Evolutionary conservation across 2,329 filamentous ascomycete species (phyloP).

Genomic region (Colletotrichum paranaense): DNA sequence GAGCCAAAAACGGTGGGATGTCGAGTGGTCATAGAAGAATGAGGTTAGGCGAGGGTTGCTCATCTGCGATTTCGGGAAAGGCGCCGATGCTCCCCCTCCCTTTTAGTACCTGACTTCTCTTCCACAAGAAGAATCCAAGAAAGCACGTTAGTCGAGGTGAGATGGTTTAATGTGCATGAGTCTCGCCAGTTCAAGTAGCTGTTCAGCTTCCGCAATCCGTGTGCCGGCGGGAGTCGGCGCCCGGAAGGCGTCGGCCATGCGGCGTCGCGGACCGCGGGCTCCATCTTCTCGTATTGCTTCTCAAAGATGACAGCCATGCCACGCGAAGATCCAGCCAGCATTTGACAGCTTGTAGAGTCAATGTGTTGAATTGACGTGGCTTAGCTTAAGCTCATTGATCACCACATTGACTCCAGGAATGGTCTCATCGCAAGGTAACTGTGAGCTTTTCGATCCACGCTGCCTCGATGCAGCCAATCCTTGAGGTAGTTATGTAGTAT

Average conservation of each 20-base stretch:
- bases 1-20: not conserved
- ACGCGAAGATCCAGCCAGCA: not conserved
- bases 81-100: not conserved
- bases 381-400: not conserved
- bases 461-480: too few relatives aligned
- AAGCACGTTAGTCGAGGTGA: not conserved
- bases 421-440: not conserved
- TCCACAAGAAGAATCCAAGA: not conserved
- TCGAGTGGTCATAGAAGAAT: not conserved
- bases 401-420: not conserved
- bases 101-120: not conserved
- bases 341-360: not conserved
- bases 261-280: conserved; percentile 14
- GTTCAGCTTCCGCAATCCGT: not conserved
- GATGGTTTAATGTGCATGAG: not conserved
- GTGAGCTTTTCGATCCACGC: too few relatives aligned
- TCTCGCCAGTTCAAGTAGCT: not conserved
- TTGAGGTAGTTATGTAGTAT: not conserved
- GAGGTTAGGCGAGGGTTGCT: conserved; percentile 12
- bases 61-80: conserved; percentile 8
- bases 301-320: not conserved
- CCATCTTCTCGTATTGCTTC: not conserved
- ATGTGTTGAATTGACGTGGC: not conserved
- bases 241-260: conserved; percentile 2
- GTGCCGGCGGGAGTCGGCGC: not conserved